Conservation (phyloP, 352 stramenopile genomes). For the Phytophthora hibernalis region DNA sequence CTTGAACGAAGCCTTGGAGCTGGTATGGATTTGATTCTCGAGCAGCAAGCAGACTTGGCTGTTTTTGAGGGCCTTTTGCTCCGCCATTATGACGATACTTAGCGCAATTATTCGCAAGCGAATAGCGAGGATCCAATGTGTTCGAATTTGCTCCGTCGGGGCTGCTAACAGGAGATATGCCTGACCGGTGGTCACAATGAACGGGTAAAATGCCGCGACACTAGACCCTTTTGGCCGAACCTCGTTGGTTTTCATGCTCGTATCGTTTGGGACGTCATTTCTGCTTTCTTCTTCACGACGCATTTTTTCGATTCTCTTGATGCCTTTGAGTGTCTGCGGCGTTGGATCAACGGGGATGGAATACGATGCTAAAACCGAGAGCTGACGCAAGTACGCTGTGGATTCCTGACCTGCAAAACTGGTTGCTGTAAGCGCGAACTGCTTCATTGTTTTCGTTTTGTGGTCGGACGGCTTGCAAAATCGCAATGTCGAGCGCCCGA, state of each 20-base stretch:
- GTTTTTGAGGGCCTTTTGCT: conserved; percentile 17
- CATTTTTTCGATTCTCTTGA: conserved; percentile 38
- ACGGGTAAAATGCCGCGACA: conserved; percentile 50
- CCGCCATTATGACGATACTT: conserved; percentile 62
- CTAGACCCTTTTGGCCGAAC: conserved; percentile 22
- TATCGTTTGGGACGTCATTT: conserved; percentile 17
- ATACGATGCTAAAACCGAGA: conserved; percentile 46
- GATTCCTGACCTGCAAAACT: conserved; percentile 67
- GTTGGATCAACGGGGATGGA: conserved; percentile 46
- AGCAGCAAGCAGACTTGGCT: background rate
- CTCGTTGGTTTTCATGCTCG: conserved; percentile 13
- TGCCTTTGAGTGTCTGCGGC: conserved; percentile 40
- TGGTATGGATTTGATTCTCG: conserved; percentile 27
- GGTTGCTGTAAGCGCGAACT: conserved; percentile 64
- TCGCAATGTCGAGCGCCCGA: conserved; percentile 59
- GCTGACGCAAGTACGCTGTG: conserved; percentile 58
- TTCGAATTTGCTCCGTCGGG: conserved; percentile 49
- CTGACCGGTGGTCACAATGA: conserved; percentile 65
- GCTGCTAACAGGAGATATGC: conserved; percentile 61
- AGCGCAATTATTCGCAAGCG: conserved; percentile 69
- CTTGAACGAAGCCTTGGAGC: conserved; percentile 64
- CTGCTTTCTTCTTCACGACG: conserved; percentile 36
- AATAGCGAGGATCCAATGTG: conserved; percentile 71
- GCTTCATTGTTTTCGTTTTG: conserved; percentile 66
- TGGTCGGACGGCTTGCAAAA: conserved; percentile 57